Conservation (phyloP, 805 yeast genomes). For the Candida piceae region DNA sequence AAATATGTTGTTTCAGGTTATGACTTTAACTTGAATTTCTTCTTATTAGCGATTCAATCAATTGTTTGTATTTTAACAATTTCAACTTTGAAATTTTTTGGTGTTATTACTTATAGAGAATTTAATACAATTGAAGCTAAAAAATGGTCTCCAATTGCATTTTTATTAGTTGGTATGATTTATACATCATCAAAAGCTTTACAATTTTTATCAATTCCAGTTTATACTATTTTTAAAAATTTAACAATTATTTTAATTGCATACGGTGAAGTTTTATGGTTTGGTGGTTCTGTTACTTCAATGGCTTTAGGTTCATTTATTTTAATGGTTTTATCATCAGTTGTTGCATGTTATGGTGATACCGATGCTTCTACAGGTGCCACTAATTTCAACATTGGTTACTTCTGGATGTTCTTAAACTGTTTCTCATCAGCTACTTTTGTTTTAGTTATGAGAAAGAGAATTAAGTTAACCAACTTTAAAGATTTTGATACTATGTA, state of each 20-base stretch:
- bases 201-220: constrained; percentile 87
- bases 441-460: constrained; percentile 93
- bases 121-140: constrained; percentile 83
- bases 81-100: constrained; percentile 63
- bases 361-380: constrained; percentile 35
- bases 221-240: constrained; percentile 96
- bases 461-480: constrained; percentile 95
- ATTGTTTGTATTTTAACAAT: constrained; percentile 76
- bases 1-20: constrained; percentile 83
- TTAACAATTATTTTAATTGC: constrained; percentile 95
- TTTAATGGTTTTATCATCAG: constrained; percentile 92
- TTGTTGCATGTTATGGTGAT: constrained; percentile 87
- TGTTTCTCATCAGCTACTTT: constrained; percentile 92
- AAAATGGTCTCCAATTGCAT: constrained; percentile 93
- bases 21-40: constrained; percentile 74
- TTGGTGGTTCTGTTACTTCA: constrained; percentile 85
- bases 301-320: constrained; percentile 87
- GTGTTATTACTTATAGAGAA: constrained; percentile 80
- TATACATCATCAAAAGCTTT: constrained; percentile 95
- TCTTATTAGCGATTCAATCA: constrained; percentile 84
- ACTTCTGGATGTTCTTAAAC: constrained; percentile 95
- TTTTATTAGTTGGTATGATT: constrained; percentile 86
- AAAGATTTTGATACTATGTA: constrained; percentile 97
- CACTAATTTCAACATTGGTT: constrained; percentile 60
- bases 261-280: constrained; percentile 97